Base-by-base conservation (phyloP, 2,329 filamentous ascomycete genomes). In the Curvularia verruculosa region DNA sequence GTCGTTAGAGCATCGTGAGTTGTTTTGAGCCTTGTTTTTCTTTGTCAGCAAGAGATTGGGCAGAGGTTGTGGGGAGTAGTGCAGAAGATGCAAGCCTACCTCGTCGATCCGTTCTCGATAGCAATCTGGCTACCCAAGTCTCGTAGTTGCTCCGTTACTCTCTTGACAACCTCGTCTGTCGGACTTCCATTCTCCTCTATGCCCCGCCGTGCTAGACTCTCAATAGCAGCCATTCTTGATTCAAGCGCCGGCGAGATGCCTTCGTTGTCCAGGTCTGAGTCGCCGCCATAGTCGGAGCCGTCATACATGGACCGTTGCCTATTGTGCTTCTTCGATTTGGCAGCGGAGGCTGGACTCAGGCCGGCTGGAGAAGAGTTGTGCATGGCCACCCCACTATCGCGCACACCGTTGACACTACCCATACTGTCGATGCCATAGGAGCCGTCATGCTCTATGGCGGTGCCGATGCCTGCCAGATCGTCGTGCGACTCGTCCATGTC, bases 1-100 rank as follows among this genome's bases (percentile, higher is more conserved):
- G 89, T 89, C 45, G 89, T 87, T 47, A 92, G 79, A 13, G 89
- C 89, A 26, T 88, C 86, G 74, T 92, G 89, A 31, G 89, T 87
- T 41, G 89, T 92, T 72, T 90, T 90, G 61, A 92, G 79, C 69
- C 89, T n/a, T 92, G 67, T 34, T 36, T 28, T 15, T 15, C 10
- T 26, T n/a, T 53, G 60, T 73, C 49, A 72, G 66, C 46, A 4
- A 24, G n/a, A 26, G 41, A 46, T 49, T 5, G 36, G 23, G 8
- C 43, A 13, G n/a, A 34, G 12, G 12, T 23, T n/a, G 0, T 23
- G 12, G 19, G 28, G 15, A 19, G 18, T 21, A 1, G 1, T 8
- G 13, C 36, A 15, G 15, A 28, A 28, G 21, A 18, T 12, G 12
- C 10, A 4, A 49, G 70, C 79, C 71, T 74, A 89, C 89, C 89